Base-by-base conservation (phyloP, 768 basidiomycete species). In the Xerocomellus chrysenteron region DNA sequence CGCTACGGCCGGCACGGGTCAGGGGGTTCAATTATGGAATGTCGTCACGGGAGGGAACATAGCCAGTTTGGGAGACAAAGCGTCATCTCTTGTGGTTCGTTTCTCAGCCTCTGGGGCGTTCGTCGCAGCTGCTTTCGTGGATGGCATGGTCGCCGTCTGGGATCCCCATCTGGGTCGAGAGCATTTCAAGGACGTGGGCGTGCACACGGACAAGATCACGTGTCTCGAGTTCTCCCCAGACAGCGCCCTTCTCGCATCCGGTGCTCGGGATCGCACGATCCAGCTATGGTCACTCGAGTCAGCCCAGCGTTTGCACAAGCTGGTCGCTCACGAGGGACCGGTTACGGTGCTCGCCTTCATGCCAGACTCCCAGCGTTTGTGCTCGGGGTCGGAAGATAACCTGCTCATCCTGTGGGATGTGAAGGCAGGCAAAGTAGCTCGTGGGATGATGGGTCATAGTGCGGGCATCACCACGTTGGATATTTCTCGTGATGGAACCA, bases 321-420 rank as follows among this genome's bases (percentile, higher is more conserved):
- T 59, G 2, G 54, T 30, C 12, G 33, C 58, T 2, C 66, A 65
- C 33, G 52, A 50, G 32, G 55, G 50, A 26, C 47, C 33, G 17
- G 66, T 68, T 7, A 32, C 28, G 1, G 50, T 50, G 13, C 43
- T 68, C 14, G 56, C 52, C 1, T 68, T 64, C 36, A 51, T 50
- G 14, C 50, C 42, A 11, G 57, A 65, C 37, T 64, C 58, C 3
- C 35, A 19, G 9, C 48, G 32, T 5, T 44, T 68, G 35, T 65
- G 52, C 10, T 67, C 66, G 11, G 61, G 66, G 2, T 67, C 61
- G 6, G 51, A 55, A 11, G 63, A 67, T 33, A 59, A 55, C 8
- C 43, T 60, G 11, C 39, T 66, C 30, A 44, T 61, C 19, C 21
- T 66, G 0, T 66, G 66, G 66, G 57, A 66, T 35, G 10, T 42